Conservation (phyloP, 2,329 filamentous ascomycete genomes). For the Fusarium multiceps region DNA sequence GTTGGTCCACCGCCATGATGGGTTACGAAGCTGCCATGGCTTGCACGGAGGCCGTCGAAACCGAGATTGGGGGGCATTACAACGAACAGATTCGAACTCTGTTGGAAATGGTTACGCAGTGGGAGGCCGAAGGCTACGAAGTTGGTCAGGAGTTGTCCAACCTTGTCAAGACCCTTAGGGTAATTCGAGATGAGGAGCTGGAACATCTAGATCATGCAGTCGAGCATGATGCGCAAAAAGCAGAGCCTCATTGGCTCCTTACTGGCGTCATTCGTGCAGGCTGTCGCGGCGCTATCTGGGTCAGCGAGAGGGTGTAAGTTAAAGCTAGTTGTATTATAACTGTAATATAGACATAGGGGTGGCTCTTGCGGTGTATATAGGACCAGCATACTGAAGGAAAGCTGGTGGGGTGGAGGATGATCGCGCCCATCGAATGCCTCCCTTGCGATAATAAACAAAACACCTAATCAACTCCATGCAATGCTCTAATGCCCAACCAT, state of each 20-base stretch:
- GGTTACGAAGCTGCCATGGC: conserved; percentile 97
- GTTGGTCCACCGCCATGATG: conserved; percentile 90
- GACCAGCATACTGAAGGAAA: conserved; percentile 24
- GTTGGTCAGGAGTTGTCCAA: conserved; percentile 80
- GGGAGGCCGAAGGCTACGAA: conserved; percentile 81
- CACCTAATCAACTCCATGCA: conserved; percentile 40
- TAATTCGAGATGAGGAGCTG: conserved; percentile 93
- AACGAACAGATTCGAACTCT: conserved; percentile 89
- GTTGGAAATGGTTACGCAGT: conserved; percentile 81
- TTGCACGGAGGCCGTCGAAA: conserved; percentile 98
- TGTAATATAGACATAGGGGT: conserved; percentile 37
- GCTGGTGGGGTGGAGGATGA: conserved; percentile 11
- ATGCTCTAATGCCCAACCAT: conserved; percentile 36
- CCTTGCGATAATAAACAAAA: conserved; percentile 18
- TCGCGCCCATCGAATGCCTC: conserved; percentile 36
- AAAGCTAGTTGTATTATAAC: conserved; percentile 44
- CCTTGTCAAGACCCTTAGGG: conserved; percentile 78
- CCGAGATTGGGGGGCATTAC: conserved; percentile 96
- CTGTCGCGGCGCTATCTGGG: conserved; percentile 92
- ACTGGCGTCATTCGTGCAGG: conserved; percentile 90
- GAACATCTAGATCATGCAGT: conserved; percentile 97
- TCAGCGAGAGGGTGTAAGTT: conserved; percentile 76
- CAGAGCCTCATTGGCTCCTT: conserved; percentile 87
- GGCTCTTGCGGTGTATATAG: conserved; percentile 35
- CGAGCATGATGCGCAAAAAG: conserved; percentile 90